Evolutionary conservation across 1,139 yeast species (phyloP), one percentile per base, ranked within the genome.

Genomic region (Lodderomyces parapsilosis): DNA sequence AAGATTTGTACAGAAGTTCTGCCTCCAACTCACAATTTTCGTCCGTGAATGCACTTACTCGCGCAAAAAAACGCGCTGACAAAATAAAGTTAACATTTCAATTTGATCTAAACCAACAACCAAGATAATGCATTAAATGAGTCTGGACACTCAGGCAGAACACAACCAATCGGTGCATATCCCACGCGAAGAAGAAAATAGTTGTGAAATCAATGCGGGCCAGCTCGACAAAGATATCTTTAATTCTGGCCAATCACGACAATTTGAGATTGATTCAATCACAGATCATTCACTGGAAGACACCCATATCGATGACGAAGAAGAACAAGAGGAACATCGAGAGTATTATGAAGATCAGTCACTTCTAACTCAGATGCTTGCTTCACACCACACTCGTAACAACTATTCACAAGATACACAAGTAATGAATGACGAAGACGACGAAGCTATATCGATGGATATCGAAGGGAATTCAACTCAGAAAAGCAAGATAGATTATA

Each of bases 331-430:
- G 11, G 19, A 30, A 15, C 11, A 15, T 17, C 19, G 3, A 30
- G 6, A 30, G 10, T 10, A 30, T 15, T 7, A 30, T n/a, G 33
- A 30, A 10, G 33, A 15, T 6, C 18, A 15, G 8, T 11, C 6
- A 30, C 33, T 30, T 11, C 33, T 14, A 15, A 17, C 18, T 14
- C 19, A 30, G 19, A 15, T 30, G 7, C 19, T 17, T 30, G 19
- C n/a, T 30, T 30, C 33, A 11, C 33, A n/a, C 6, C 37, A 13
- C 17, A 5, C 13, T 22, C 28, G 18, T 2, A 34, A 34, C 27
- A 24, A 22, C 18, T 34, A 34, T 22, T 34, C 28, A 11, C 37
- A 34, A 20, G 37, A 34, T 23, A 34, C 37, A 14, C 24, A 33
- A 13, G 17, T 19, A 5, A 33, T 33, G 20, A 18, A 33, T 33